Conservation (phyloP, 2,329 filamentous ascomycete species). For the Ascochyta clinopodiicola region DNA sequence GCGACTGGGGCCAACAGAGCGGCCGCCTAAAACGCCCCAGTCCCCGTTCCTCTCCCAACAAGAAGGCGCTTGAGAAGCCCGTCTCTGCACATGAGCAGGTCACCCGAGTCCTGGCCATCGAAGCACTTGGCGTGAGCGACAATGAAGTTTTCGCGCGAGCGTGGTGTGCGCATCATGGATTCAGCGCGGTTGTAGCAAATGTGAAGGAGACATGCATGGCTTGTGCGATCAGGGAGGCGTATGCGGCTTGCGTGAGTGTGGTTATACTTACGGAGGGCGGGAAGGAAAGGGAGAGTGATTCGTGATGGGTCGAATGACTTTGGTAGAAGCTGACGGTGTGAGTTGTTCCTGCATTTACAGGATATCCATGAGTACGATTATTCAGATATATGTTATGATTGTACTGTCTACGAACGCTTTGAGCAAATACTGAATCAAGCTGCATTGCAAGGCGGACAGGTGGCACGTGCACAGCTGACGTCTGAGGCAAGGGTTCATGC, state of each 20-base stretch:
- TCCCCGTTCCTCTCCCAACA: constrained; percentile 42
- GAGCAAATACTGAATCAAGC: too few species aligned
- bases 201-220: constrained; percentile 73
- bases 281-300: constrained; percentile 55
- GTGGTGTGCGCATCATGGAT: constrained; percentile 78
- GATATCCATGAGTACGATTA: constrained; percentile 15
- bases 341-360: neutral
- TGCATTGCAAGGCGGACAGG: too few species aligned
- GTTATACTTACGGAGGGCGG: constrained; percentile 66
- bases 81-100: constrained; percentile 45
- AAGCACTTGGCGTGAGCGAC: constrained; percentile 75
- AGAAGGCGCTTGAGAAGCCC: constrained; percentile 30
- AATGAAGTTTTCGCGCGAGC: constrained; percentile 79
- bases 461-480: constrained; percentile 19
- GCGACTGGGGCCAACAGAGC: constrained; percentile 65
- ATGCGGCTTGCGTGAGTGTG: constrained; percentile 74
- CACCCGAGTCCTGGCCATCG: constrained; percentile 73
- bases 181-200: constrained; percentile 74
- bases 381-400: constrained; percentile 8
- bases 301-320: constrained; percentile 16
- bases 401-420: too few species aligned
- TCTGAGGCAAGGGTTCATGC: constrained; percentile 10
- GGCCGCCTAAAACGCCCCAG: constrained; percentile 38
- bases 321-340: too few species aligned
- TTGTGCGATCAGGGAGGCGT: constrained; percentile 77